Conservation (phyloP, 2,329 filamentous ascomycete genomes). For the Xylaria sp. region DNA sequence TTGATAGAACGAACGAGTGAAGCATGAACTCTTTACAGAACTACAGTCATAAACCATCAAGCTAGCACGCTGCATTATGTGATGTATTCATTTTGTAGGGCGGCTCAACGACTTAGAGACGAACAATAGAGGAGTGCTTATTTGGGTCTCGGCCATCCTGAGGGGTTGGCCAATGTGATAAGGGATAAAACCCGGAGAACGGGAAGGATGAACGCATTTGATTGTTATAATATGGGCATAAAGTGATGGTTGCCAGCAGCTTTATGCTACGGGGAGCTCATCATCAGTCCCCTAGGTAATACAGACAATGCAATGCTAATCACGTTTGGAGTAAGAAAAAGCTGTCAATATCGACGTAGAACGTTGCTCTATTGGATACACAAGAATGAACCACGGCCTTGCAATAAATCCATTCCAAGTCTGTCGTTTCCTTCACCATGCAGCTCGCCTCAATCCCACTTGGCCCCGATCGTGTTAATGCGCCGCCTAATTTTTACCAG, state of each 20-base stretch:
- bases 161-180: neutral
- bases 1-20: neutral
- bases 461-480: slow-evolving; percentile 23
- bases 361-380: slow-evolving; percentile 37
- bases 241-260: neutral
- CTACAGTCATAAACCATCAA: neutral
- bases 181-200: neutral
- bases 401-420: slow-evolving; percentile 28
- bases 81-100: neutral
- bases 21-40: neutral
- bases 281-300: neutral
- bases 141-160: too few species aligned
- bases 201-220: neutral
- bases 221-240: neutral
- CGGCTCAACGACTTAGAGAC: neutral
- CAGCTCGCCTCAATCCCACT: slow-evolving; percentile 20
- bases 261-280: neutral
- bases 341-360: slow-evolving; percentile 24
- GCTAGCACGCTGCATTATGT: neutral
- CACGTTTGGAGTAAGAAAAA: neutral
- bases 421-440: slow-evolving; percentile 29
- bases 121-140: neutral
- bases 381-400: slow-evolving; percentile 30
- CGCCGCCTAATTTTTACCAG: slow-evolving; percentile 14
- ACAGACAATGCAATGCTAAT: neutral